Evolutionary conservation across 352 stramenopile genomes (phyloP), one percentile per base, ranked within the genome.

Genomic region (Pythium brachiatum): DNA sequence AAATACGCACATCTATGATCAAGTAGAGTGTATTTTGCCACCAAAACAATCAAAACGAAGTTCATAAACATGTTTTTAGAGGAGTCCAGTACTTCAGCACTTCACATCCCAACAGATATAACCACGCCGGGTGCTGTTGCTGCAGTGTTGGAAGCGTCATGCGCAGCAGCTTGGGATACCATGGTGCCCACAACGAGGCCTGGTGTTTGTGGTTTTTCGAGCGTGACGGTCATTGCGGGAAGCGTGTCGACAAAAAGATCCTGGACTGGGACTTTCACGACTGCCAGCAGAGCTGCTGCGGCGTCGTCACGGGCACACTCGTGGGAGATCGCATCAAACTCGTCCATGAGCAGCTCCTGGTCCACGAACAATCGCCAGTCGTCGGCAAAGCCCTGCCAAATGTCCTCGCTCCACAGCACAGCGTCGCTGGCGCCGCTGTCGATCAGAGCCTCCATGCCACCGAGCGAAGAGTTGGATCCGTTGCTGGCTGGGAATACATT

Each of bases 291-390:
- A 3, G 66, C 66, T 0, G 44, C 62, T 0, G 39, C 21, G 50
- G 68, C 27, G 57, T 69, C 65, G 29, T 39, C 21, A 29, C 34
- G 29, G 29, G 46, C 18, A 11, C 36, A 27, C 39, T 69, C 57
- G 39, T 62, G 53, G 3, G 69, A 75, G 44, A 77, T 70, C 2
- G 34, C 53, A 31, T 89, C 75, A 44, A 88, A 76, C 62, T 92
- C 79, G 27, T 86, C 75, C 38, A 83, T 72, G 12, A 74, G 61
- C 16, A 88, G 57, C 62, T 90, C 82, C 7, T 79, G 69, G 7
- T 81, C 72, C 15, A 92, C 62, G 15, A 81, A 72, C 7, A 69
- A 32, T 18, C 59, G 75, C 82, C 82, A 92, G 38, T 90, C 80
- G n/a, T 58, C 67, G 7, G 78, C 73, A 41, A 92, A 89, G 9